Evolutionary conservation across 345 rosid species (phyloP).

Genomic region (Acer negundo): DNA sequence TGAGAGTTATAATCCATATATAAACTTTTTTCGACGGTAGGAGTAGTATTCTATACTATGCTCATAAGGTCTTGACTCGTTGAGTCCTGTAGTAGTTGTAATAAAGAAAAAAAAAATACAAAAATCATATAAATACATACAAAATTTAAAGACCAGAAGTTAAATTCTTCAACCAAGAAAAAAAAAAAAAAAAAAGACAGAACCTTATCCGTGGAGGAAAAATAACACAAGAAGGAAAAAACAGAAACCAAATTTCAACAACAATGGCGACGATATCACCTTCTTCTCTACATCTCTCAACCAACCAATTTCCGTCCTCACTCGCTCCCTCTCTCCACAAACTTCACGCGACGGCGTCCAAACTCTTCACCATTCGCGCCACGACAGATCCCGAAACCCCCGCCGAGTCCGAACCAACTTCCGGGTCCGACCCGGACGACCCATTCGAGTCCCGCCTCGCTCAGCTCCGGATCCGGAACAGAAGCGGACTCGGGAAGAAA

Average conservation of each 20-base stretch:
- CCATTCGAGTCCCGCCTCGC: conserved; percentile 75
- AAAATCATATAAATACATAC: too few species aligned
- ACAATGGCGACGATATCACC: conserved; percentile 44
- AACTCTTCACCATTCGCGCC: conserved; percentile 43
- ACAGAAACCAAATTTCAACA: background rate
- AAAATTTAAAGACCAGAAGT: background rate
- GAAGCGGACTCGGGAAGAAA: conserved; percentile 82
- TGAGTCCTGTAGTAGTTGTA: too few species aligned
- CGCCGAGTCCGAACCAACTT: conserved; percentile 24
- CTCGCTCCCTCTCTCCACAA: conserved; percentile 10
- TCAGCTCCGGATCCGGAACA: conserved; percentile 59
- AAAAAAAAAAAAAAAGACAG: too few species aligned
- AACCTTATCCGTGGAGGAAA: conserved; percentile 27
- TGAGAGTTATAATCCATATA: too few species aligned
- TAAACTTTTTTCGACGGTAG: too few species aligned
- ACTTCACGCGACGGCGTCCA: conserved; percentile 26
- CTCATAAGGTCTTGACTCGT: too few species aligned
- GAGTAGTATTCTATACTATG: too few species aligned
- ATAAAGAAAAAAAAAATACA: too few species aligned
- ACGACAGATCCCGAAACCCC: conserved; percentile 43
- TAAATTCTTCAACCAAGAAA: background rate
- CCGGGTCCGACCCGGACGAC: conserved; percentile 41
- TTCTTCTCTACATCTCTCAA: conserved; percentile 40
- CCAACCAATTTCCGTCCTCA: conserved; percentile 32
- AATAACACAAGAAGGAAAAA: background rate